Evolutionary conservation across 371 early-diverging fungal species (phyloP), one percentile per base, ranked within the genome.

Genomic region (Paramicrosporidium saccamoebae): DNA sequence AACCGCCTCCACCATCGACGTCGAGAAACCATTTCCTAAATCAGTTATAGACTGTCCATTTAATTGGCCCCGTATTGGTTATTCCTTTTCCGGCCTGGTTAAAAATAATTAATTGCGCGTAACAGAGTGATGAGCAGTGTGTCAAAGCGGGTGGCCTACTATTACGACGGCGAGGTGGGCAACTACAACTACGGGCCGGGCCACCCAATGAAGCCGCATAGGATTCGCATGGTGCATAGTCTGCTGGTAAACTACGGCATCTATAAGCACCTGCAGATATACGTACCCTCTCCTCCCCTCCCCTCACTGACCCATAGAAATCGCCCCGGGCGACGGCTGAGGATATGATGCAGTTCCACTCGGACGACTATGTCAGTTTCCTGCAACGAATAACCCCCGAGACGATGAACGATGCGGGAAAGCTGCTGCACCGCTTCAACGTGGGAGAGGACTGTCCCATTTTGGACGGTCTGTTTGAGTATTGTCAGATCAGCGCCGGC

Each of bases 201-300:
- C 9, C 95, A 94, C 36, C 95, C 95, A 3, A 98, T 98, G 99
- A 98, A 98, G 39, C 98, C 99, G 5, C 79, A 86, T 24, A 61
- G 99, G 29, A 73, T 96, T 42, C 71, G 77, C 25, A 72, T 98
- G 63, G 77, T 88, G 13, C 92, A 99, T 46, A 75, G 75, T 35
- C 53, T 99, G 27, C 74, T 99, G 16, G 51, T 81, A 22, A 72
- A 72, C 19, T 96, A 92, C 48, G 81, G 73, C 3, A 50, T 99
- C 8, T 73, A 86, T 37, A 75, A 82, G 32, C 60, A 90, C 29
- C 64, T 99, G 74, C 64, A 64, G 22, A 60, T 86, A 35, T 60
- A 59, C 1, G 28, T 34, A 14, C 41, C 42, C 7, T 25, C 28
- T n/a, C 21, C 14, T 16, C 17, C 12, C 15, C 16, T 22, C 20